Evolutionary conservation across 306 rosid species (phyloP), one percentile per base, ranked within the genome.

Genomic region (Benincasa hispida): DNA sequence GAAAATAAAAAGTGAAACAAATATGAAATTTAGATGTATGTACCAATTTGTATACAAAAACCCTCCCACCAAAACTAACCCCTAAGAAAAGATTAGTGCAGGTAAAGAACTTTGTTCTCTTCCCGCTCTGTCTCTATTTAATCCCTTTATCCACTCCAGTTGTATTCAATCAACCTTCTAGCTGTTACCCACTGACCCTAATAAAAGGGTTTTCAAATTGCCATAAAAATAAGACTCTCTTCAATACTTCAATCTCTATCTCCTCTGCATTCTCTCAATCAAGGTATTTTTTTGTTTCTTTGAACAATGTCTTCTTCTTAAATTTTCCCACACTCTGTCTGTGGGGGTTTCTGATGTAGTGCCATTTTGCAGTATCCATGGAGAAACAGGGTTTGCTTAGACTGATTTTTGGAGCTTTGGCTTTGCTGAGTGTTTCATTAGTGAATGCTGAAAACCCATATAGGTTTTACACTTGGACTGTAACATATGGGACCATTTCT

Each of bases 381-480:
- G 87, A 82, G 77, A 83, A 81, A 62, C 79, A 77, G 62, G 77
- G 74, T 70, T 76, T 86, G 87, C 25, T 82, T 51, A 81, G 24
- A 37, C 27, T 86, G 82, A 11, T 89, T n/a, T 88, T 61, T 78
- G 75, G 86, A 72, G 81, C 81, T 76, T 22, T 87, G 47, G 86
- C 86, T 48, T 72, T 89, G 76, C 28, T 85, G 39, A 47, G 81
- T 72, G 75, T 80, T 81, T 86, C 70, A 74, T 72, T 79, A 54
- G 98, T 90, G 77, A 79, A 84, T 81, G 93, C 95, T 51, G 99
- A 94, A 15, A 87, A 92, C 83, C 92, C 91, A 28, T 93, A 93
- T 28, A 87, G 80, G 81, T 91, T 60, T 69, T 89, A 79, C 78
- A 89, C 96, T 61, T 93, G 97, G 98, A 93, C 91, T 4, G 97